Evolutionary conservation across 2,329 filamentous ascomycete genomes (phyloP).

Genomic region (Penicillium sp.): DNA sequence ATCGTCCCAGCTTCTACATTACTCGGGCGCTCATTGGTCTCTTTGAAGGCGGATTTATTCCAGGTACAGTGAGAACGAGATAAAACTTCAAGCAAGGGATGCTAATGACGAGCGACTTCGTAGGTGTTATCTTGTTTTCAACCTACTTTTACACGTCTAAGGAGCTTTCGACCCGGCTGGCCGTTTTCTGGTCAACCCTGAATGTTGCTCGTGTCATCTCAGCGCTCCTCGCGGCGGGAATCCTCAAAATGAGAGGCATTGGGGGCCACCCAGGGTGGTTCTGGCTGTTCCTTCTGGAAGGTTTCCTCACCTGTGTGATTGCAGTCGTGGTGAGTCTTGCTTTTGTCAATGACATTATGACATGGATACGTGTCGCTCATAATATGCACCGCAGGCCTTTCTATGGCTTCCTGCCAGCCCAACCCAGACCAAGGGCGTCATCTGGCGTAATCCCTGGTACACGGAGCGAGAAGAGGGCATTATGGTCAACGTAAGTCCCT

Average conservation of each 20-base stretch:
- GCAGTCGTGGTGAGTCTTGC: slow-evolving; percentile 3
- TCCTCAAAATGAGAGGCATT: slow-evolving; percentile 16
- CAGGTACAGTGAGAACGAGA: slow-evolving; percentile 18
- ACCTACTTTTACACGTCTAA: slow-evolving; percentile 9
- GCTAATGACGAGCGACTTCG: neutral
- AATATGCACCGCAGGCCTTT: neutral
- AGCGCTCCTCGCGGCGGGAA: slow-evolving; percentile 16
- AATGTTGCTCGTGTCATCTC: slow-evolving; percentile 14
- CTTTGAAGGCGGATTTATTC: slow-evolving; percentile 56
- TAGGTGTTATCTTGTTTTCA: slow-evolving; percentile 7
- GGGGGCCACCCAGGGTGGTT: slow-evolving; percentile 16
- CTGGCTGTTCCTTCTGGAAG: slow-evolving; percentile 19
- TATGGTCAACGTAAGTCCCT: slow-evolving; percentile 59
- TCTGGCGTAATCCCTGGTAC: slow-evolving; percentile 67
- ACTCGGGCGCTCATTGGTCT: slow-evolving; percentile 53
- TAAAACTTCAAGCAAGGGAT: neutral
- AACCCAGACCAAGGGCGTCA: slow-evolving; percentile 64
- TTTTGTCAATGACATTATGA: neutral
- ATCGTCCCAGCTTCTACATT: slow-evolving; percentile 48
- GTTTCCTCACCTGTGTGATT: slow-evolving; percentile 12
- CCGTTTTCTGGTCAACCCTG: slow-evolving; percentile 14
- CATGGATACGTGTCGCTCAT: neutral
- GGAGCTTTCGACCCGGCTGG: slow-evolving; percentile 10
- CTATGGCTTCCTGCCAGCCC: slow-evolving; percentile 66
- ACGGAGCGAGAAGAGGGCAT: slow-evolving; percentile 68